Evolutionary conservation across 1,284 basidiomycete species (phyloP), one percentile per base, ranked within the genome.

Genomic region (Trichosporon coremiiforme): DNA sequence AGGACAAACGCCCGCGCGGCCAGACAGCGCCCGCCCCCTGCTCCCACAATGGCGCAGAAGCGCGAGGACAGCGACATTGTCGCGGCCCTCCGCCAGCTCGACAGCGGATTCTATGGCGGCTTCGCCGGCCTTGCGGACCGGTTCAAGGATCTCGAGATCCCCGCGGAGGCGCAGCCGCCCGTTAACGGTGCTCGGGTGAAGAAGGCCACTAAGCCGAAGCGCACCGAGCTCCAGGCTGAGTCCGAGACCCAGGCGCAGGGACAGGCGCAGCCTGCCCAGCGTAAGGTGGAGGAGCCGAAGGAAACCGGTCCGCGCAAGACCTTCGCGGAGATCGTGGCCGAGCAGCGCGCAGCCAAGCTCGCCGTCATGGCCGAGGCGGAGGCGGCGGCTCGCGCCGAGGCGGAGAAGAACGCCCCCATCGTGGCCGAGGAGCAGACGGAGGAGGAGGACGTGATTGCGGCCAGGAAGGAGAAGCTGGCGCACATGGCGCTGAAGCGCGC

Each of bases 91-190:
- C 64, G 71, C 41, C 47, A 38, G 12, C 75, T 79, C 47, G 74
- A 70, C 12, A 74, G 72, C 31, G 79, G 79, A 0, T 78, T 77
- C 66, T 75, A 65, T 68, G 77, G 77, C 35, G 79, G 78, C 9
- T 76, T 80, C 53, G 68, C 73, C 33, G 79, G 77, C 17, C n/a
- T 80, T 12, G 74, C 70, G 17, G 76, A 79, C 55, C 50, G 70
- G 68, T 74, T 68, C 50, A n/a, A 38, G 50, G 17, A 8, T 10
- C 64, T 72, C 15, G 53, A 64, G 36, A 17, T 45, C 33, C 57
- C 57, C 5, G 31, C 29, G 5, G 15, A 17, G 31, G 29, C 57
- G 2, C 0, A 35, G 57, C 57, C 57, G 29, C 57, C 57, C 36
- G 36, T 38, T 3, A 38, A 38, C 12, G 36, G 9, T 7, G 10